Percentiles rank a stretch among this genome's conserved stretches.
phyloP scores from a whole-genome alignment of 352 stramenopile species.

The Nannochloropsis limnetica region DNA sequence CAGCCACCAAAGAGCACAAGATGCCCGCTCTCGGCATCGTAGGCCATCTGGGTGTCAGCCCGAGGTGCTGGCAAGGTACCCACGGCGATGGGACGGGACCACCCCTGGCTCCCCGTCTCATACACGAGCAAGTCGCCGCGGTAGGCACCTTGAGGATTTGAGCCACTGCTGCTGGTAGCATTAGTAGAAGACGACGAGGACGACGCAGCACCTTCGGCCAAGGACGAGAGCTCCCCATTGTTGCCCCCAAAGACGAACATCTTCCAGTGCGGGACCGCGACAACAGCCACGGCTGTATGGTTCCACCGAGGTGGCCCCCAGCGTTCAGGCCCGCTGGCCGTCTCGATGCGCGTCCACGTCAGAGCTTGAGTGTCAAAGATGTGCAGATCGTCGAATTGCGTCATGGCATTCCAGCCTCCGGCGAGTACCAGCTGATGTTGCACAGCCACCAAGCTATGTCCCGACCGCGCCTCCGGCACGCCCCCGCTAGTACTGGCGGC shows the following conservation, averaged over 20 bases:
- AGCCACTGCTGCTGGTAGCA: slow-evolving; percentile 42
- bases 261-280: slow-evolving; percentile 90
- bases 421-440: slow-evolving; percentile 80
- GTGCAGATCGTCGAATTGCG: slow-evolving; percentile 91
- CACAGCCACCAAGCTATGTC: slow-evolving; percentile 70
- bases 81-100: slow-evolving; percentile 66
- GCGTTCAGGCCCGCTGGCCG: slow-evolving; percentile 53
- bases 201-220: slow-evolving; percentile 38
- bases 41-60: slow-evolving; percentile 77
- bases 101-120: slow-evolving; percentile 77
- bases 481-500: slow-evolving; percentile 61
- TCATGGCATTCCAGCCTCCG: slow-evolving; percentile 85
- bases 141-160: slow-evolving; percentile 68
- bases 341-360: slow-evolving; percentile 70
- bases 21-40: slow-evolving; percentile 74
- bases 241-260: slow-evolving; percentile 94
- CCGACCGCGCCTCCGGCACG: slow-evolving; percentile 76
- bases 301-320: slow-evolving; percentile 75
- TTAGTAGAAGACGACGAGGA: not conserved
- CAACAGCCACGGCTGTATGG: slow-evolving; percentile 79
- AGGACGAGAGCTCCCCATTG: slow-evolving; percentile 75
- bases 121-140: slow-evolving; percentile 77
- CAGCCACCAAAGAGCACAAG: slow-evolving; percentile 90
- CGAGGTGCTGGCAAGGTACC: slow-evolving; percentile 71
- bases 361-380: slow-evolving; percentile 67